These are phyloP conservation scores for Herpetomonas tarakana DNA, from an alignment of 208 protist species.

Conservation along the genomic window DNA sequence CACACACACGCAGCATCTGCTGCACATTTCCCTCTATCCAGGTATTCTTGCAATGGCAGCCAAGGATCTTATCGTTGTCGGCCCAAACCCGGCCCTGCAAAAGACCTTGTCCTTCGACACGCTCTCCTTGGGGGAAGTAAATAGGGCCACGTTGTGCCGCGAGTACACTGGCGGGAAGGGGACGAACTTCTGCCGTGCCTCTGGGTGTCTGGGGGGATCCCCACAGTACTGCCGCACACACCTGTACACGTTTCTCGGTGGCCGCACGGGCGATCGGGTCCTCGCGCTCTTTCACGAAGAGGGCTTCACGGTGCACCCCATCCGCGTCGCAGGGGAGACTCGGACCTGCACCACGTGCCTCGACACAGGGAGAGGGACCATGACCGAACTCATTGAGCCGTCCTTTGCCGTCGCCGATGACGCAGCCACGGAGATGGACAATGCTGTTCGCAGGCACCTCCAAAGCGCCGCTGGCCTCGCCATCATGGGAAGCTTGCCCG, in stretches of 20 bases:
- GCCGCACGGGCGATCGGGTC: slow-evolving; percentile 20
- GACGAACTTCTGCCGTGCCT: slow-evolving; percentile 36
- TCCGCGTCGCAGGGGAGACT: slow-evolving; percentile 21
- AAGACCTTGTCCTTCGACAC: slow-evolving; percentile 30
- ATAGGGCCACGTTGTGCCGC: slow-evolving; percentile 18
- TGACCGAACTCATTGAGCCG: slow-evolving; percentile 43
- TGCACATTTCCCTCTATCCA: too few species aligned
- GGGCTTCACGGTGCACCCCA: slow-evolving; percentile 15
- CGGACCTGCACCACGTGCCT: slow-evolving; percentile 38
- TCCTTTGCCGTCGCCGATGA: slow-evolving; percentile 4
- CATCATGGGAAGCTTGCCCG: not conserved
- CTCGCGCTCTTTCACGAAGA: slow-evolving; percentile 14
- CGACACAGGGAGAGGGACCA: slow-evolving; percentile 12
- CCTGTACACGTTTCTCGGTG: slow-evolving; percentile 28
- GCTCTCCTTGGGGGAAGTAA: slow-evolving; percentile 23
- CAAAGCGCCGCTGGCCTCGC: not conserved
- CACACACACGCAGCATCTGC: too few species aligned
- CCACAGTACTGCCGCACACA: slow-evolving; percentile 12
- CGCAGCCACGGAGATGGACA: not conserved
- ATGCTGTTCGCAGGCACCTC: not conserved
- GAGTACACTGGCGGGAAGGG: slow-evolving; percentile 36
- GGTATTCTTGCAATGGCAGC: too few species aligned
- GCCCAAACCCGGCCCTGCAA: slow-evolving; percentile 29
- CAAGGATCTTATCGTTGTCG: slow-evolving; percentile 21
- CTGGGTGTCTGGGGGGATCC: slow-evolving; percentile 13